Evolutionary conservation across 306 rosid species (phyloP), one percentile per base, ranked within the genome.

Genomic region (Cucurbita moschata): DNA sequence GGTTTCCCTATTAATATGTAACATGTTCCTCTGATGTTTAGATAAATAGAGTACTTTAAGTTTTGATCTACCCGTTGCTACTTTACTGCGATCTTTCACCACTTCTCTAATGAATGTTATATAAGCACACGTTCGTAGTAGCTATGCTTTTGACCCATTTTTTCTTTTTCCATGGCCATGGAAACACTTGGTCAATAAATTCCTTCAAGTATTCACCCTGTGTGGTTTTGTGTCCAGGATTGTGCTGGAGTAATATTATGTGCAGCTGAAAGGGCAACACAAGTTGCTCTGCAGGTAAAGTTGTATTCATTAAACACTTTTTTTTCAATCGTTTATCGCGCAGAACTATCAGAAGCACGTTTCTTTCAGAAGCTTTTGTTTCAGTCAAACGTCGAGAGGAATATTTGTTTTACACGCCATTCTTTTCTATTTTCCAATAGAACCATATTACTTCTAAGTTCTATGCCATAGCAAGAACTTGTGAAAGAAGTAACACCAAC

Each of bases 261-360:
- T 66, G 88, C 98, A 16, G 95, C 95, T 47, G 98, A 94, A 78
- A 85, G 95, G 91, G 98, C 98, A 73, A 94, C 97, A 4, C 96
- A 94, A 66, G 89, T 89, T 58, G 96, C 98, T 66, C 87, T 94
- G 81, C 97, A 66, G 72, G 72, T 66, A 44, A 66, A 1, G 2
- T 11, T 66, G 15, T 5, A 44, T 46, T 18, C 72, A 35, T 60
- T 14, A 7, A 63, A 43, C 39, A 66, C 11, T 44, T 43, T 13
- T 43, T 60, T 30, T 66, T 44, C 37, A 61, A 61, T 37, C 19
- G 37, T 38, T 35, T 13, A 61, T 37, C 10, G 10, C 19, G 37
- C 38, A 61, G 11, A 61, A 35, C 1, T 14, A 30, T 14, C 9
- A 35, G 66, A 60, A 38, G 38, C 65, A 26, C 16, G 5, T 35